Evolutionary conservation across 2,329 filamentous ascomycete species (phyloP).

Genomic region (Nothophaeocryptopus gaeumannii): DNA sequence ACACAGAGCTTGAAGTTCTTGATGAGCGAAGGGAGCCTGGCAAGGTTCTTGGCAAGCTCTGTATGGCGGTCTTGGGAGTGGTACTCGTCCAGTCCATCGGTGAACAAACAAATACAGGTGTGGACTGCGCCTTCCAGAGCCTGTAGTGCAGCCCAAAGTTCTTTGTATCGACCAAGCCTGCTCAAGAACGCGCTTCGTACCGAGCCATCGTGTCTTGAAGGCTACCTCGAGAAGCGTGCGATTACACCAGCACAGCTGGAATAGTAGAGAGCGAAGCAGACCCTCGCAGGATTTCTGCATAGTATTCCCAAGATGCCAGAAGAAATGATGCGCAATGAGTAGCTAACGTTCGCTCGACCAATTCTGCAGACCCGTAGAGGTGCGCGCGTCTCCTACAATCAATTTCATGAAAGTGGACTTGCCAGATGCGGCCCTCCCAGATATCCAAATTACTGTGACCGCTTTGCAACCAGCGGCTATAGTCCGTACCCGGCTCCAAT

Average conservation of each 20-base stretch:
- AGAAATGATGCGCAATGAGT: conserved; percentile 8
- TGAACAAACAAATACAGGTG: conserved; percentile 15
- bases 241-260: not conserved
- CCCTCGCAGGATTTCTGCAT: conserved; percentile 16
- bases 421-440: conserved; percentile 13
- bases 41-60: not conserved
- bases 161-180: not conserved
- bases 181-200: not conserved
- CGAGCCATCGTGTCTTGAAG: not conserved
- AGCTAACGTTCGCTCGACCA: not conserved
- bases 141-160: not conserved
- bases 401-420: conserved; percentile 17
- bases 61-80: conserved; percentile 6
- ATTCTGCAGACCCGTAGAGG: not conserved
- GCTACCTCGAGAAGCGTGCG: not conserved
- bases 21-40: not conserved
- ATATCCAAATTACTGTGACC: conserved; percentile 4
- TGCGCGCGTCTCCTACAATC: not conserved
- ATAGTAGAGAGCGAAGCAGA: conserved; percentile 15
- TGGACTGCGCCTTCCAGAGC: not conserved
- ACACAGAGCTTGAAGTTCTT: not conserved
- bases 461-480: too few relatives aligned
- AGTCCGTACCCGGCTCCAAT: too few relatives aligned
- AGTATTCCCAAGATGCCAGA: conserved; percentile 15
- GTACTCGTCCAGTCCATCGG: conserved; percentile 23